Conservation (phyloP, 2,329 filamentous ascomycete genomes). For the Uncinocarpus reesii region DNA sequence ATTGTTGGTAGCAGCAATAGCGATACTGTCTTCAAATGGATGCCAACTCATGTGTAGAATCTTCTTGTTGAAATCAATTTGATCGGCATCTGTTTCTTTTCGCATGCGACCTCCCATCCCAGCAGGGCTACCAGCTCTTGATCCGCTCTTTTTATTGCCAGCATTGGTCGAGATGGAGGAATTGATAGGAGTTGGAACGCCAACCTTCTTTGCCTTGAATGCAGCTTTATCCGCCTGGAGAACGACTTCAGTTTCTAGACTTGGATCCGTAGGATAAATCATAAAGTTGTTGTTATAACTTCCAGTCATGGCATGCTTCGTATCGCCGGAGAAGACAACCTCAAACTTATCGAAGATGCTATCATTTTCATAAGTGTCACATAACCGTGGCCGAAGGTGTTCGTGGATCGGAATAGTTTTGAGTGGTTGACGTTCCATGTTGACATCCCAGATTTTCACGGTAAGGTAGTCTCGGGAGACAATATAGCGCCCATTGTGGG, state of each 20-base stretch:
- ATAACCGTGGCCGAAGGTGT: constrained; percentile 83
- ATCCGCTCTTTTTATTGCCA: constrained; percentile 78
- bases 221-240: constrained; percentile 96
- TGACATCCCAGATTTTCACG: constrained; percentile 99
- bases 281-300: constrained; percentile 99
- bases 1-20: constrained; percentile 98
- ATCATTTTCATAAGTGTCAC: constrained; percentile 98
- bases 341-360: constrained; percentile 99
- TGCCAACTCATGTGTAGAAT: constrained; percentile 99
- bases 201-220: constrained; percentile 99
- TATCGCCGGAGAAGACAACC: constrained; percentile 95
- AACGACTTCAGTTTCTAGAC: constrained; percentile 94
- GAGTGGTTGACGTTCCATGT: constrained; percentile 94
- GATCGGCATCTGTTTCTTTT: constrained; percentile 97
- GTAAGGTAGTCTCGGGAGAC: constrained; percentile 95
- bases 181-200: constrained; percentile 94
- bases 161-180: constrained; percentile 55
- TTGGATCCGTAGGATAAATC: constrained; percentile 95
- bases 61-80: constrained; percentile 99
- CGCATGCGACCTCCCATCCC: constrained; percentile 88
- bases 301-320: constrained; percentile 98
- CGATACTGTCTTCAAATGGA: constrained; percentile 98
- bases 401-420: constrained; percentile 99
- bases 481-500: constrained; percentile 90
- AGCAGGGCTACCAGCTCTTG: constrained; percentile 78